These are phyloP conservation scores for Alternaria burnsii DNA, from an alignment of 2,329 filamentous ascomycete genomes.

Conservation along the genomic window DNA sequence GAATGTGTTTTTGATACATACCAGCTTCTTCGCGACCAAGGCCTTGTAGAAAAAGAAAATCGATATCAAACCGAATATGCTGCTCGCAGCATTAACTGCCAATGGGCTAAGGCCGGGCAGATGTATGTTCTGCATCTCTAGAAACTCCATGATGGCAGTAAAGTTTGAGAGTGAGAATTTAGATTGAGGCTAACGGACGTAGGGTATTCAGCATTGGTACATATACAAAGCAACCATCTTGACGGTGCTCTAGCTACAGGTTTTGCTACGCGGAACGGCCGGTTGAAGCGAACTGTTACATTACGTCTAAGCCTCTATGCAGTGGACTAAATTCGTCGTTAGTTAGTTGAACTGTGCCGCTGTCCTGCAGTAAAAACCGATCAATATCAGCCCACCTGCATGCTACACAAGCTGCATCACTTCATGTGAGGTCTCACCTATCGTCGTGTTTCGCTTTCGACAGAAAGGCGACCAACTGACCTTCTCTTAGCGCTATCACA, in stretches of 20 bases:
- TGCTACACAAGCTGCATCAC: slow-evolving; percentile 4
- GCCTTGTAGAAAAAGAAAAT: slow-evolving; percentile 22
- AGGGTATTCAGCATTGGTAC: slow-evolving; percentile 4
- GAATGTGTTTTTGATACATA: slow-evolving; percentile 1
- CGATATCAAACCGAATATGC: slow-evolving; percentile 21
- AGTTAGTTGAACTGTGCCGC: slow-evolving; percentile 15
- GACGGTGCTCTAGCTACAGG: background rate
- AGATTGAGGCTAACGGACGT: slow-evolving; percentile 1
- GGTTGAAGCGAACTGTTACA: slow-evolving; percentile 1
- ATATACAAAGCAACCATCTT: slow-evolving; percentile 10
- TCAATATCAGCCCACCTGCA: slow-evolving; percentile 12
- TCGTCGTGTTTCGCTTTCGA: slow-evolving; percentile 1
- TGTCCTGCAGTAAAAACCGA: slow-evolving; percentile 13
- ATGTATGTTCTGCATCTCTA: slow-evolving; percentile 11
- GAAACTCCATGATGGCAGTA: slow-evolving; percentile 7
- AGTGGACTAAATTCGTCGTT: slow-evolving; percentile 7
- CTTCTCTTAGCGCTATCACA: background rate
- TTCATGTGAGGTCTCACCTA: background rate
- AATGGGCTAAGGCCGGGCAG: slow-evolving; percentile 12
- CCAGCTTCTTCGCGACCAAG: slow-evolving; percentile 16
- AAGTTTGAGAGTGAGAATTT: slow-evolving; percentile 1
- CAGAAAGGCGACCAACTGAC: background rate
- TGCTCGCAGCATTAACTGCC: slow-evolving; percentile 18
- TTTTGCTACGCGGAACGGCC: slow-evolving; percentile 5
- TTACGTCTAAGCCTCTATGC: background rate